These are phyloP conservation scores for Myriangium duriaei DNA, from an alignment of 2,329 filamentous ascomycete genomes.

Conservation along the genomic window DNA sequence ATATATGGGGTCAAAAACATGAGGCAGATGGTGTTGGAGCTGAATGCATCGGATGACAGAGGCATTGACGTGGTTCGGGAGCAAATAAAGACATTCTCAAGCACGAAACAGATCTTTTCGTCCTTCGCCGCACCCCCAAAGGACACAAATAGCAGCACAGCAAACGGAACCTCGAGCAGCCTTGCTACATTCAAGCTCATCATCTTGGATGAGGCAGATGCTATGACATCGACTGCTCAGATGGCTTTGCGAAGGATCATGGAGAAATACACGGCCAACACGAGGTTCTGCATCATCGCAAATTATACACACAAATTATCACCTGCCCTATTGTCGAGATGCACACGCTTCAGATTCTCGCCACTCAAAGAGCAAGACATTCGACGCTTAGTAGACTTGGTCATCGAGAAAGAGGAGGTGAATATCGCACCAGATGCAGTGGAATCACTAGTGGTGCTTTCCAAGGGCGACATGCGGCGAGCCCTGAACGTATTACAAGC, in stretches of 20 bases:
- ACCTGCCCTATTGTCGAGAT: constrained; percentile 80
- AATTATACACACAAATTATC: constrained; percentile 98
- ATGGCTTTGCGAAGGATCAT: constrained; percentile 96
- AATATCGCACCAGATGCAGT: constrained; percentile 71
- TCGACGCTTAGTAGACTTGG: constrained; percentile 69
- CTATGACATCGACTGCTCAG: constrained; percentile 97
- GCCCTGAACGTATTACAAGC: constrained; percentile 93
- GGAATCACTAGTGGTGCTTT: constrained; percentile 71
- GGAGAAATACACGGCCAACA: constrained; percentile 98
- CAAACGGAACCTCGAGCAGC: constrained; percentile 30
- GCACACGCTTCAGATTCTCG: constrained; percentile 89
- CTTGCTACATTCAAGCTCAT: constrained; percentile 86
- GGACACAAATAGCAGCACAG: constrained; percentile 28
- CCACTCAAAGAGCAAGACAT: constrained; percentile 86
- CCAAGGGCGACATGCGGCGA: constrained; percentile 91
- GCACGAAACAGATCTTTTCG: constrained; percentile 95
- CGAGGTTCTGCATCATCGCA: constrained; percentile 93
- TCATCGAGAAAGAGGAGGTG: constrained; percentile 76
- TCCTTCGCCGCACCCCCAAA: constrained; percentile 30
- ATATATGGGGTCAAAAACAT: constrained; percentile 90
- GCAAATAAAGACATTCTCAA: constrained; percentile 98
- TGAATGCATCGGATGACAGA: constrained; percentile 93
- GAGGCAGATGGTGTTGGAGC: constrained; percentile 95
- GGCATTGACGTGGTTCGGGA: constrained; percentile 96
- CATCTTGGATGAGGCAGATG: constrained; percentile 95